Evolutionary conservation across 768 basidiomycete genomes (phyloP).

Genomic region (Suillus fuscotomentosus): DNA sequence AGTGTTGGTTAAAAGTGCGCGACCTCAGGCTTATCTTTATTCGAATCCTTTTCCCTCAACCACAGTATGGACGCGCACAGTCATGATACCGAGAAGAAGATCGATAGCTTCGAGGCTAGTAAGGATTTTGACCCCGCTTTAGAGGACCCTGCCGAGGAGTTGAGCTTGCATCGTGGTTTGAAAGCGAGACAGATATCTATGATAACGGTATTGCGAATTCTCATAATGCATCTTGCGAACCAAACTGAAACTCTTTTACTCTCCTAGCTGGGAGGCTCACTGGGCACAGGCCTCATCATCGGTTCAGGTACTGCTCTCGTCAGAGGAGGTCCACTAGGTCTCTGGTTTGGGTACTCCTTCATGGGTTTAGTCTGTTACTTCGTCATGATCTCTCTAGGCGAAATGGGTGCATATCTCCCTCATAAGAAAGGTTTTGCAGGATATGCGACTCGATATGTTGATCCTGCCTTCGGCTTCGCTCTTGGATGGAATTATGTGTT

Average conservation of each 20-base stretch:
- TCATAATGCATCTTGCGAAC: background rate
- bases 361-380: conserved; percentile 59
- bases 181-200: conserved; percentile 54
- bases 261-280: conserved; percentile 44
- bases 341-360: conserved; percentile 40
- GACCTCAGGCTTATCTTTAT: background rate
- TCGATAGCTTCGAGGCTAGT: background rate
- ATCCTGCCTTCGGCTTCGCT: conserved; percentile 68
- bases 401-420: conserved; percentile 43
- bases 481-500: conserved; percentile 47
- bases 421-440: conserved; percentile 60
- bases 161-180: conserved; percentile 46
- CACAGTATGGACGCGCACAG: background rate
- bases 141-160: conserved; percentile 33
- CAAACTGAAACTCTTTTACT: background rate
- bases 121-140: conserved; percentile 14
- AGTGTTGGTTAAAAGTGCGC: background rate
- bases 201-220: conserved; percentile 42
- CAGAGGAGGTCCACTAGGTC: conserved; percentile 52
- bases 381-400: conserved; percentile 50
- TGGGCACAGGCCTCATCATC: conserved; percentile 56
- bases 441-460: conserved; percentile 63
- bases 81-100: background rate
- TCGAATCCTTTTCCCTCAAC: background rate
- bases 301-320: conserved; percentile 58